Base-by-base conservation (phyloP, 2,329 filamentous ascomycete species). In the Fusarium begoniae region DNA sequence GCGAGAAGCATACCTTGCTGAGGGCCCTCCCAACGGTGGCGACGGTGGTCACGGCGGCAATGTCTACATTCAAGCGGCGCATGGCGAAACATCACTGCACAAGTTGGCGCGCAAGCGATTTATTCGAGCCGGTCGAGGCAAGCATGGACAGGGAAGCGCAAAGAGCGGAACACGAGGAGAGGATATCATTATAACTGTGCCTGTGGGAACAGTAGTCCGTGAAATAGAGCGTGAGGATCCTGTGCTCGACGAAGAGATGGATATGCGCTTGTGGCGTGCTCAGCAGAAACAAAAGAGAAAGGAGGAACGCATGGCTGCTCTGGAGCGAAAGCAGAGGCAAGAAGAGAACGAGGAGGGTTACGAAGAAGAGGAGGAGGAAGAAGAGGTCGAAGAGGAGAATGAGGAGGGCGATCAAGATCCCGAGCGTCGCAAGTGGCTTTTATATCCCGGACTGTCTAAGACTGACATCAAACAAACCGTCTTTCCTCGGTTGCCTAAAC, bases 1-100 rank as follows among this genome's bases (percentile, higher is more conserved):
- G 48, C 92, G 96, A 26, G 96, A 99, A 79, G 96, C 96, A 72
- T 98, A 93, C 82, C 87, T 98, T 37, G 90, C 92, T 50, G 92
- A 97, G 73, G 96, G 96, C 0, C 96, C 96, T 17, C 90, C 96
- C 15, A 98, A 99, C 82, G 96, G 96, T 55, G 96, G 96, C 68
- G 95, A 99, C 80, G 96, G 96, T 47, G 96, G 96, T 9, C 93
- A 91, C 63, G 96, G 96, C 70, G 96, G 96, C 44, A 97, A 93
- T 78, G 87, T 99, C 75, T 98, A 97, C 82, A 97, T 99, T 66
- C 96, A 98, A 83, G 95, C 96, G 13, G 91, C 97, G 4, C 91
- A 93, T 62, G 94, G 95, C 67, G 93, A 98, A 83, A 98, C 95
- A 0, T 98, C 94, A 60, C 84, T 99, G 70, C 95, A 98, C 84